phyloP scores from a whole-genome alignment of 2,329 filamentous ascomycete genomes.

The Apiospora kogelbergensis region DNA sequence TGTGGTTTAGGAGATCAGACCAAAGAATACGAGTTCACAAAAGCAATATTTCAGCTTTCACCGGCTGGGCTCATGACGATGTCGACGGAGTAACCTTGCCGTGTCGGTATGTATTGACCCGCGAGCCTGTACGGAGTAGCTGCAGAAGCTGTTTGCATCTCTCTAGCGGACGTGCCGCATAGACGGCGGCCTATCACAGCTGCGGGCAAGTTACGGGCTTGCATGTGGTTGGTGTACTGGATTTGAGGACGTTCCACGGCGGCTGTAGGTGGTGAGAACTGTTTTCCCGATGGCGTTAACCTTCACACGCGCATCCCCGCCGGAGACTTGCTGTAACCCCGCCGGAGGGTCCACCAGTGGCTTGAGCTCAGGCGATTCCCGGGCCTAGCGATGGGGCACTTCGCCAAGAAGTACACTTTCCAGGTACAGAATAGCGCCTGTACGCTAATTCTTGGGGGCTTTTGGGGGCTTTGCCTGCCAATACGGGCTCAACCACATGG shows the following conservation, averaged over 20 bases:
- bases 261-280: neutral
- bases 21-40: fast-evolving
- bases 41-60: neutral
- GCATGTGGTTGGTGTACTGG: neutral
- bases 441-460: neutral
- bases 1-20: fast-evolving
- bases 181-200: neutral
- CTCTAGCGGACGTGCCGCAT: neutral
- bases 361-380: neutral
- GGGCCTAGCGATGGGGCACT: neutral
- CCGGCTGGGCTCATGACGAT: neutral
- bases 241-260: neutral
- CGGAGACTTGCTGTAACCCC: neutral
- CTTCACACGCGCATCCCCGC: neutral
- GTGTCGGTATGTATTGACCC: neutral
- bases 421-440: neutral
- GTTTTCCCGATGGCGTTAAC: too few species aligned
- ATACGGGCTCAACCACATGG: too few species aligned
- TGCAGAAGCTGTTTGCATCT: neutral
- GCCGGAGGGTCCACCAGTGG: neutral
- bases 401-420: neutral
- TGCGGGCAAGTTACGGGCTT: neutral
- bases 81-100: neutral
- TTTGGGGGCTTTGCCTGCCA: neutral
- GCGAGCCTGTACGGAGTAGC: neutral